Base-by-base conservation (phyloP, 495 filamentous ascomycete genomes). In the Pseudevernia furfuracea region DNA sequence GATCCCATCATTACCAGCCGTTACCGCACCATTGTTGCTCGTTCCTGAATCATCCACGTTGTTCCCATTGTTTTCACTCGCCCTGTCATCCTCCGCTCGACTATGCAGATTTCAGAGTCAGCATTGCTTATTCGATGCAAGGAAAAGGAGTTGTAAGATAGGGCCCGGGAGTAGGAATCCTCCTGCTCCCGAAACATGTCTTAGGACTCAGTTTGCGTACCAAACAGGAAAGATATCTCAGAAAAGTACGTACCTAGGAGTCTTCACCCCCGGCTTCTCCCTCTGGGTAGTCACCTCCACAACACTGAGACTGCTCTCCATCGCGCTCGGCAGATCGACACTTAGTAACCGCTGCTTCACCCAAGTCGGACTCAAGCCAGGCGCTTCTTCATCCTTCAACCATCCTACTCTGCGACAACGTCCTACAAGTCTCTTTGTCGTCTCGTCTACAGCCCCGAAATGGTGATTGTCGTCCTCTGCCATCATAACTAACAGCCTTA, bases 381-480 rank as follows among this genome's bases (percentile, higher is more conserved):
- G 78, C 4, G 81, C 76, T 15, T 70, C 68, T 5, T 76, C 74
- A 30, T 83, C 78, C 52, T 74, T 77, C 23, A 98, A 76, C 94
- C 94, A 98, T 12, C 84, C 79, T n/a, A 96, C 92, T 46, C 85
- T 85, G 46, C 83, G 80, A 66, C 94, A 96, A 37, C 95, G 86
- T 32, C 85, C 80, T 17, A 96, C 89, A 21, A 98, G 85, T 30
- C 93, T 83, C 37, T 88, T 72, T 0, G 95, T 97, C 0, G 95
- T 97, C 58, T 91, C 88, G 67, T 98, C 94, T 7, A 89, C 87
- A 1, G 94, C 92, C 53, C 87, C 88, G 69, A 97, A 98, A 74
- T 98, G 95, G 34, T 80, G 76, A 10, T 78, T 77, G 3, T 78
- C 76, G 15, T 79, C 78, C 21, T 67, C 69, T 32, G 67, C 76